Base-by-base conservation (phyloP, 75 land plant species). In the Cunninghamia lanceolata region DNA sequence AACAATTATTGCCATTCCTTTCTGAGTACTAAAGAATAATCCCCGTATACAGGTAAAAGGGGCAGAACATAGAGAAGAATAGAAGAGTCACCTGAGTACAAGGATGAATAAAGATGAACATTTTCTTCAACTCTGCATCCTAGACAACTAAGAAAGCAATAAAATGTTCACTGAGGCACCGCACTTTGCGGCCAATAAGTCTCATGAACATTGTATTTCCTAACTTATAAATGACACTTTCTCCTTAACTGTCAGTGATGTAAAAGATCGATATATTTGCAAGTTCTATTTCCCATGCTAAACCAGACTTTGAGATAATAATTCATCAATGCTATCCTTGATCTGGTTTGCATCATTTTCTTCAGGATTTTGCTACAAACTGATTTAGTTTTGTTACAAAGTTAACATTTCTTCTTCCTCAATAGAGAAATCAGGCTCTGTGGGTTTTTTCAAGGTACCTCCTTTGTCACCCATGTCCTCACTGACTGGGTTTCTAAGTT, bases 361-460 rank as follows among this genome's bases (percentile, higher is more conserved):
- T 9, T 42, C 32, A 2, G 14, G 34, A 45, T n/a, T 79, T 45
- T 25, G 32, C 10, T 28, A 28, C 50, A 80, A 80, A 80, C 46
- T 10, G n/a, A 13, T 14, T 45, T 45, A 9, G 4, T 80, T 45
- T 3, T 42, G 50, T 13, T 80, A 21, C 34, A 80, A 80, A 43
- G n/a, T 30, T 32, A 42, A 78, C 10, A 25, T 39, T 77, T 35
- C 28, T 40, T 70, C 68, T n/a, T 93, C 94, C 15, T 92, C 95
- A 28, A 54, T 81, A 39, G 89, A 82, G 74, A 95, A 95, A 85
- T 95, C 95, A 11, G 96, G 96, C 78, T 95, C 95, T 8, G 89
- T 81, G 6, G 96, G 96, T 86, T 95, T 95, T 84, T 84, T 87
- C 85, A 94, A 74, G 34, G 88, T 80, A 43, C 47, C 47, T 43